A percentile compares a stretch with the other conserved stretches of the same genome.
Conservation (phyloP, 23 red algal species). For the Gracilariopsis chorda region DNA sequence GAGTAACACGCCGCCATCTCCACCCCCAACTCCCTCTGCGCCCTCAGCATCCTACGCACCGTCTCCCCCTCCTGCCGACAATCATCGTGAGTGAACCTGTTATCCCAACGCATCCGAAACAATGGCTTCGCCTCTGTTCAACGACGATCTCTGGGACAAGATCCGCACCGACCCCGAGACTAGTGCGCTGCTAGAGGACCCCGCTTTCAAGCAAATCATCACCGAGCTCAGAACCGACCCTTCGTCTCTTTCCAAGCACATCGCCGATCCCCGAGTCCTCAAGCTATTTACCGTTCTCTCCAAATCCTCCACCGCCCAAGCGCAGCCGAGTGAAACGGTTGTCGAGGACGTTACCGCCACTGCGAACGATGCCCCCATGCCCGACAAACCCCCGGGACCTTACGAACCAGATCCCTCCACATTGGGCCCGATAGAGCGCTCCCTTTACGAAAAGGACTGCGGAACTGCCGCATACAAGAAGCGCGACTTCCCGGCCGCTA, state of each 20-base stretch:
- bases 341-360: slow-evolving; percentile 26
- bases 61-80: too few species aligned
- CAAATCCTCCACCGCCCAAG: not conserved
- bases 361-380: not conserved
- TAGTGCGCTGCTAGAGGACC: slow-evolving; percentile 46
- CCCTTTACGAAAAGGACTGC: slow-evolving; percentile 64
- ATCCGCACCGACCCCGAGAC: slow-evolving; percentile 62
- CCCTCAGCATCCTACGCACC: too few species aligned
- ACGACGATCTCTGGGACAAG: slow-evolving; percentile 72
- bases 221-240: slow-evolving; percentile 65
- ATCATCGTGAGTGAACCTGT: too few species aligned
- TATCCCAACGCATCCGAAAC: too few species aligned
- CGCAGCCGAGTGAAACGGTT: slow-evolving; percentile 20
- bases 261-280: slow-evolving; percentile 79
- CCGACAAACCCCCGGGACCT: not conserved
- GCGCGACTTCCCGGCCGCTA: slow-evolving; percentile 68
- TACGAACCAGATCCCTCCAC: not conserved
- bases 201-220: slow-evolving; percentile 59
- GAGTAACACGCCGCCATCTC: too few species aligned
- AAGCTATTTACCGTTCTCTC: slow-evolving; percentile 77
- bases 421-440: slow-evolving; percentile 33
- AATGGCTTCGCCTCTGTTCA: slow-evolving; percentile 58
- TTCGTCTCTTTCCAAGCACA: slow-evolving; percentile 54
- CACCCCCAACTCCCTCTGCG: too few species aligned
- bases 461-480: slow-evolving; percentile 90